Conservation (phyloP, 2,329 filamentous ascomycete species). For the Teratosphaeriaceae sp. region DNA sequence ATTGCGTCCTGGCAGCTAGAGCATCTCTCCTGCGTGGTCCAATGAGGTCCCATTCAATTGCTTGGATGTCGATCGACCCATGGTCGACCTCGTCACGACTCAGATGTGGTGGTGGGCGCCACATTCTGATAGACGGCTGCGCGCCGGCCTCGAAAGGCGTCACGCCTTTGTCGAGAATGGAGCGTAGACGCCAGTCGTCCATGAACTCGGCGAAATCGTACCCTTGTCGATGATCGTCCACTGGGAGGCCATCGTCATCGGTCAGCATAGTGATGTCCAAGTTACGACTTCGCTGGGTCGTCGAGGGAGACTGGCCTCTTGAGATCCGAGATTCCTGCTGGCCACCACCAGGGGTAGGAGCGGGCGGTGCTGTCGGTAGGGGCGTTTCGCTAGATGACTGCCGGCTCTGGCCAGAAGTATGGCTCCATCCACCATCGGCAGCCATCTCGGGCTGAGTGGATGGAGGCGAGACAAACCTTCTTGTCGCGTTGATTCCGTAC, state of each 20-base stretch:
- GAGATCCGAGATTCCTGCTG: neutral
- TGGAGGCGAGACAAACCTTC: neutral
- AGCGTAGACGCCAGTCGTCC: conserved; percentile 23
- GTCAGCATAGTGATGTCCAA: neutral
- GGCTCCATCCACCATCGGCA: neutral
- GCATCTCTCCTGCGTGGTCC: conserved; percentile 22
- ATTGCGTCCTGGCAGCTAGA: conserved; percentile 21
- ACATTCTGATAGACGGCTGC: conserved; percentile 13
- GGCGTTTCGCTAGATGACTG: too few species aligned
- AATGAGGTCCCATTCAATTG: conserved; percentile 29
- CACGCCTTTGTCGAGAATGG: conserved; percentile 13
- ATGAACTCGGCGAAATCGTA: conserved; percentile 28
- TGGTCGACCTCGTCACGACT: conserved; percentile 11
- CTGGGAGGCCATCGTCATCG: conserved; percentile 20
- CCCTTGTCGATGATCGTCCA: conserved; percentile 21
- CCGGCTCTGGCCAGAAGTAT: too few species aligned
- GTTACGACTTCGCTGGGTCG: neutral
- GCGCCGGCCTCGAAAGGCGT: conserved; percentile 15
- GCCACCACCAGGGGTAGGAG: too few species aligned
- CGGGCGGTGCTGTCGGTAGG: neutral
- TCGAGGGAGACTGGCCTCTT: neutral
- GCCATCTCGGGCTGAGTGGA: neutral
- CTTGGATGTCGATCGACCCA: conserved; percentile 28
- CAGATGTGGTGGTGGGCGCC: conserved; percentile 13
- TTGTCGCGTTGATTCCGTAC: neutral